phyloP scores from a whole-genome alignment of 768 basidiomycete species.

The Psilocybe azurescens region DNA sequence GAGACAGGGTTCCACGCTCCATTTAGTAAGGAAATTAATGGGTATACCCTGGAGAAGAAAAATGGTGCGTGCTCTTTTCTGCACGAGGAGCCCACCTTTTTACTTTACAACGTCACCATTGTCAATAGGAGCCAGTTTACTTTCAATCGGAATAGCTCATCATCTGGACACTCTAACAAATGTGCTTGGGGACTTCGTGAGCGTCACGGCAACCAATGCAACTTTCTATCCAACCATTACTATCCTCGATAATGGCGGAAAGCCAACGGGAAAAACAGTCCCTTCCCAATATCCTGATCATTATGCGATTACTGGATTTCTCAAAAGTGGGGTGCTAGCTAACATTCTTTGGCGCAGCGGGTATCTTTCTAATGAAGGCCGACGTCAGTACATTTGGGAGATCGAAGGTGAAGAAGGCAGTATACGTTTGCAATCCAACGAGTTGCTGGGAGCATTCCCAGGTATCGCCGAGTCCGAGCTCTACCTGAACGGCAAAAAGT shows the following conservation, averaged over 20 bases:
- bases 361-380: constrained; percentile 23
- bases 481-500: constrained; percentile 26
- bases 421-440: constrained; percentile 19
- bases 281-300: constrained; percentile 30
- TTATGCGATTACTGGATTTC: constrained; percentile 31
- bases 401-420: constrained; percentile 40
- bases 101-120: not conserved
- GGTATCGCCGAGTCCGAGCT: constrained; percentile 11
- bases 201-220: constrained; percentile 30
- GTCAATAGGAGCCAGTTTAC: not conserved
- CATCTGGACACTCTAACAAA: constrained; percentile 32
- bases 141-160: constrained; percentile 27
- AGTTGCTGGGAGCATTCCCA: constrained; percentile 1
- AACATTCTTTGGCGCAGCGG: constrained; percentile 33
- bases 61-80: not conserved
- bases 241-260: constrained; percentile 25
- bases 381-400: constrained; percentile 34
- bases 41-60: not conserved
- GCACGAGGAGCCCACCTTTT: not conserved
- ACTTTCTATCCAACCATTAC: constrained; percentile 32
- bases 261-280: constrained; percentile 19
- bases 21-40: not conserved
- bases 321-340: constrained; percentile 35
- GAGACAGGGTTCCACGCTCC: not conserved
- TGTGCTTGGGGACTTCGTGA: constrained; percentile 36